phyloP scores from a whole-genome alignment of 2,329 filamentous ascomycete species.

The Aaosphaeria arxii region DNA sequence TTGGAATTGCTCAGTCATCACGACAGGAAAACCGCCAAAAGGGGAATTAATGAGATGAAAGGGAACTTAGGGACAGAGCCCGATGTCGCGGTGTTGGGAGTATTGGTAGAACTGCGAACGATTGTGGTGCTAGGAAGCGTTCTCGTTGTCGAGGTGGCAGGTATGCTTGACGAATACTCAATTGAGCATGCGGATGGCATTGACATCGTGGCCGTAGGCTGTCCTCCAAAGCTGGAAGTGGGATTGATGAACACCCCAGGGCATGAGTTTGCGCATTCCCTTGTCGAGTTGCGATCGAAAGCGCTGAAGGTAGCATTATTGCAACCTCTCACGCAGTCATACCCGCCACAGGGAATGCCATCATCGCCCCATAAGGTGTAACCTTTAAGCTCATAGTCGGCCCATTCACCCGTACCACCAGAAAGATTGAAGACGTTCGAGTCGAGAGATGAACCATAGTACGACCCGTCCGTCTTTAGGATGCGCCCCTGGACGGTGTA shows the following conservation, averaged over 20 bases:
- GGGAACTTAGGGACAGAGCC: no score
- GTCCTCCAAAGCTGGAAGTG: conserved; percentile 7
- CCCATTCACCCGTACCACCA: conserved; percentile 10
- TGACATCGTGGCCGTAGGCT: conserved; percentile 8
- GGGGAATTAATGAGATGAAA: no score
- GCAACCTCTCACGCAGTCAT: conserved; percentile 9
- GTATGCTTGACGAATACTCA: neutral
- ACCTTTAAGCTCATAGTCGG: conserved; percentile 2
- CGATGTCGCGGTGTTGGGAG: no score
- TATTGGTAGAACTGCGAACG: no score
- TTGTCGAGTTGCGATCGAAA: no score
- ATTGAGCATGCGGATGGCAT: conserved; percentile 5
- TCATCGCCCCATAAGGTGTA: conserved; percentile 11
- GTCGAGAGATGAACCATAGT: conserved; percentile 7
- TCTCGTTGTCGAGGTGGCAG: neutral
- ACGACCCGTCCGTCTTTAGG: conserved; percentile 11
- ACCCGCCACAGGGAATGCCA: conserved; percentile 6
- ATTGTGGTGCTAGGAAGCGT: no score
- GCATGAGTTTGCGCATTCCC: conserved; percentile 9
- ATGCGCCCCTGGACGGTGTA: conserved; percentile 9
- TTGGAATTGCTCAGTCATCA: no score
- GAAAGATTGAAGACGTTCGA: conserved; percentile 11
- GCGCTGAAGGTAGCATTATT: neutral
- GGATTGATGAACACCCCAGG: conserved; percentile 9
- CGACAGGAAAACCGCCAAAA: no score